A percentile compares a stretch with the other conserved stretches of the same genome.
phyloP scores from a whole-genome alignment of 140 eudicot species.

The Oenanthe javanica region DNA sequence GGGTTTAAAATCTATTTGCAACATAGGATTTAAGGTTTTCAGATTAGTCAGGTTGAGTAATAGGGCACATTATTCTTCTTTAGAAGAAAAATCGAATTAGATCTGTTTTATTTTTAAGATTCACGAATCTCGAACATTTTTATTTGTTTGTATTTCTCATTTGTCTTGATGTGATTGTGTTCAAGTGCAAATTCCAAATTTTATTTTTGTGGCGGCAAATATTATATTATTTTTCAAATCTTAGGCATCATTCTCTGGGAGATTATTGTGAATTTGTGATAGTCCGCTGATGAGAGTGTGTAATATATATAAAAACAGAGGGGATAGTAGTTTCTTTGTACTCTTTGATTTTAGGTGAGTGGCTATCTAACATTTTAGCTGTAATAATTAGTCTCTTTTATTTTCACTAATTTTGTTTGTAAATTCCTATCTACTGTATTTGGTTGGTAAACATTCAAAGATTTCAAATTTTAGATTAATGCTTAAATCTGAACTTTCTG shows the following conservation, averaged over 20 bases:
- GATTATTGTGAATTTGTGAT: no score
- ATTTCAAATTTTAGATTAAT: constrained; percentile 5
- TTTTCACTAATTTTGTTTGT: neutral
- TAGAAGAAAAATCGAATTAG: neutral
- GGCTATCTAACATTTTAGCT: neutral
- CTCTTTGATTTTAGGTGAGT: neutral
- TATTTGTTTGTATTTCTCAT: neutral
- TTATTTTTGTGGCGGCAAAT: neutral
- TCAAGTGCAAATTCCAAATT: neutral
- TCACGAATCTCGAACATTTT: neutral
- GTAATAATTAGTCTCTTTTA: constrained; percentile 10
- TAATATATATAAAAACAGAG: no score
- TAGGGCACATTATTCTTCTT: neutral
- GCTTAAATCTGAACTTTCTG: constrained; percentile 22
- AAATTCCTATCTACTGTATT: constrained; percentile 18
- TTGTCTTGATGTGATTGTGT: neutral
- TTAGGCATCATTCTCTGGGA: neutral
- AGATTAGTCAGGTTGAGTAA: neutral
- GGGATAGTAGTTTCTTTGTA: no score
- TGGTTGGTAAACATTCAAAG: constrained; percentile 19
- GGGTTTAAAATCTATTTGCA: neutral
- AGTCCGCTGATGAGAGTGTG: no score
- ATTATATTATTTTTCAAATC: no score
- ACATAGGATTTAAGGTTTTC: neutral
- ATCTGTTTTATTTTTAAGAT: neutral